A percentile compares a stretch with the other conserved stretches of the same genome.
Conservation (phyloP, 2,329 filamentous ascomycete genomes). For the Byssochlamys sp. region DNA sequence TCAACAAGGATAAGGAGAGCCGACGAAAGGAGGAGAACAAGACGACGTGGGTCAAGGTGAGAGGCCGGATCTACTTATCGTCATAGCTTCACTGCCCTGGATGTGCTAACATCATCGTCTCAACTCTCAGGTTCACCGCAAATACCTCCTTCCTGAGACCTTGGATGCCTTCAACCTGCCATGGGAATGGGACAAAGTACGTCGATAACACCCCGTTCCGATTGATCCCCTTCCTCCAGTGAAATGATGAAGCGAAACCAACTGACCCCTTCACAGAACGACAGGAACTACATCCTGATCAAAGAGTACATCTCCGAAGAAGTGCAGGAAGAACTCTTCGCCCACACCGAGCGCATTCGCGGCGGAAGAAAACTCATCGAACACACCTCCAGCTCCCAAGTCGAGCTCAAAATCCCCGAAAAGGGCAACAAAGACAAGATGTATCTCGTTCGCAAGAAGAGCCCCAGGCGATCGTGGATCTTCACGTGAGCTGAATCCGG, state of each 20-base stretch:
- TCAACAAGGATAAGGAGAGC: slow-evolving; percentile 30
- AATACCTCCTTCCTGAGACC: slow-evolving; percentile 38
- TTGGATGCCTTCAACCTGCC: slow-evolving; percentile 36
- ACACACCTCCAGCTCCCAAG: slow-evolving; percentile 26
- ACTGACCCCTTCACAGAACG: slow-evolving; percentile 29
- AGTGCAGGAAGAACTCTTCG: slow-evolving; percentile 63
- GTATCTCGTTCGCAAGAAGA: slow-evolving; percentile 40
- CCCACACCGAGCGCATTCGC: slow-evolving; percentile 58
- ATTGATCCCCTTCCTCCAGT: slow-evolving; percentile 21
- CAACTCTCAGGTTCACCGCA: slow-evolving; percentile 32
- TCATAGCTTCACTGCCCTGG: neutral
- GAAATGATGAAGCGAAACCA: neutral
- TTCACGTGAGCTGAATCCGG: slow-evolving; percentile 18
- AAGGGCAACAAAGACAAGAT: slow-evolving; percentile 32
- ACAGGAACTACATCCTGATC: slow-evolving; percentile 62
- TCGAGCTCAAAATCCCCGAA: slow-evolving; percentile 35
- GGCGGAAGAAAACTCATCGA: slow-evolving; percentile 43
- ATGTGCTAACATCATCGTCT: neutral
- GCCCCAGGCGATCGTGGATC: slow-evolving; percentile 24
- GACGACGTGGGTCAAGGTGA: slow-evolving; percentile 38
- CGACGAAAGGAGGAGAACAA: slow-evolving; percentile 16
- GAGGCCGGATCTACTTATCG: slow-evolving; percentile 1
- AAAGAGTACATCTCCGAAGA: slow-evolving; percentile 63
- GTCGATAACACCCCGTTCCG: slow-evolving; percentile 9
- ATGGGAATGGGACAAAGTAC: slow-evolving; percentile 41